Conservation (phyloP, 441 rosid species). For the Theobroma grandiflorum region DNA sequence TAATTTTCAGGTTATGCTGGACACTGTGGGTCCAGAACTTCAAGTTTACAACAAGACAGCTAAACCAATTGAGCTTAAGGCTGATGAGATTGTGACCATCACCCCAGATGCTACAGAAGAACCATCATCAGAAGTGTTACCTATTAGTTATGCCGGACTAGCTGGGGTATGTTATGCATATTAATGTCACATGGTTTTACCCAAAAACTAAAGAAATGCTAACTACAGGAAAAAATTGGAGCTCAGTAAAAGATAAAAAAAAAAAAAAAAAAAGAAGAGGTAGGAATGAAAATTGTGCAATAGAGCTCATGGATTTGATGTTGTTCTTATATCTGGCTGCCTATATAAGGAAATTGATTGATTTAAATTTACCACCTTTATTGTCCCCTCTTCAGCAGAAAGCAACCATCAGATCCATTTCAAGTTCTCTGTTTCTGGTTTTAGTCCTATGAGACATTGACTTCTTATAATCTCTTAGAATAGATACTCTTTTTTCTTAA, state of each 20-base stretch:
- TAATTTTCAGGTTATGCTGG: constrained; percentile 83
- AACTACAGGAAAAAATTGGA: neutral
- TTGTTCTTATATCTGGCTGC: neutral
- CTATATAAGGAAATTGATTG: neutral
- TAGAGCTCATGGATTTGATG: neutral
- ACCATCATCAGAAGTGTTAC: constrained; percentile 81
- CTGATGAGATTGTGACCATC: constrained; percentile 71
- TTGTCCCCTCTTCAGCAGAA: neutral
- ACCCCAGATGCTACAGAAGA: constrained; percentile 82
- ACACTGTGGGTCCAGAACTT: constrained; percentile 88
- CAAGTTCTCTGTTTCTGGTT: neutral
- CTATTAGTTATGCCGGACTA: constrained; percentile 85
- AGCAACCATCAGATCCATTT: neutral
- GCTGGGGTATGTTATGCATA: constrained; percentile 53
- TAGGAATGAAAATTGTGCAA: neutral
- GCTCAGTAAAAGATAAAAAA: neutral
- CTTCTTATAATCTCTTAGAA: neutral
- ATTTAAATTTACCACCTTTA: neutral
- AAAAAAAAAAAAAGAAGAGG: neutral
- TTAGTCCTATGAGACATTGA: neutral
- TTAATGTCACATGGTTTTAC: neutral
- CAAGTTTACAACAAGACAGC: constrained; percentile 83
- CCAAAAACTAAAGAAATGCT: neutral
- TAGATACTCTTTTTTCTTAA: neutral
- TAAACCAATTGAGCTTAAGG: constrained; percentile 72